Evolutionary conservation across 1,284 basidiomycete species (phyloP), one percentile per base, ranked within the genome.

Genomic region (Dichomitus squalens): DNA sequence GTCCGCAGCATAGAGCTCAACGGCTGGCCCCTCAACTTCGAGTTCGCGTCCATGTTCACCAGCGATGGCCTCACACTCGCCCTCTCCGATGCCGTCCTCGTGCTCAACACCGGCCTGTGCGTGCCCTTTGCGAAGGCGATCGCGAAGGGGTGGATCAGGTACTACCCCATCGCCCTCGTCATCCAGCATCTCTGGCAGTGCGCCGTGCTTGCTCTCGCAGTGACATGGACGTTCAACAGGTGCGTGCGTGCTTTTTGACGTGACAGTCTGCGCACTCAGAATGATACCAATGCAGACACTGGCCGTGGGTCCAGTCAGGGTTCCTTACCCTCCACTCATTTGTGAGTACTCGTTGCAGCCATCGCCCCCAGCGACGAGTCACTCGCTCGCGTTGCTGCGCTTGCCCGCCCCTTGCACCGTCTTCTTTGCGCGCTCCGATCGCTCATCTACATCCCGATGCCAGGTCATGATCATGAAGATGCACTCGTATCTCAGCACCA

Each of bases 271-370:
- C 39, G 36, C 33, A 39, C 54, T 29, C 29, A 7, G 5, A 25
- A 16, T 18, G 31, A 31, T 31, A 23, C n/a, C 12, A 14, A n/a
- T 25, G 33, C 38, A 88, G 93, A 52, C 83, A 95, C 65, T 98
- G 95, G 96, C 95, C 94, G 36, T 98, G 96, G 96, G 96, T 98
- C 1, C 96, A 99, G 73, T 94, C 94, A 0, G 96, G 96, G 7
- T 98, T 95, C 75, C 80, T 98, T 52, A 96, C 95, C 0, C 76
- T 98, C n/a, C 96, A 96, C 72, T 86, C 90, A 12, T 76, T 97
- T 7, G 88, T 87, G 63, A 56, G 82, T 70, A 9, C 27, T 25
- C 16, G 16, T 9, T 2, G 27, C 27, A 23, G 2, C 9, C 27
- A 23, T 16, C 9, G 16, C 27, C 16, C 4, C 3, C 27, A 31